Conservation (phyloP, 2,329 filamentous ascomycete genomes). For the Thielaviopsis musarum region DNA sequence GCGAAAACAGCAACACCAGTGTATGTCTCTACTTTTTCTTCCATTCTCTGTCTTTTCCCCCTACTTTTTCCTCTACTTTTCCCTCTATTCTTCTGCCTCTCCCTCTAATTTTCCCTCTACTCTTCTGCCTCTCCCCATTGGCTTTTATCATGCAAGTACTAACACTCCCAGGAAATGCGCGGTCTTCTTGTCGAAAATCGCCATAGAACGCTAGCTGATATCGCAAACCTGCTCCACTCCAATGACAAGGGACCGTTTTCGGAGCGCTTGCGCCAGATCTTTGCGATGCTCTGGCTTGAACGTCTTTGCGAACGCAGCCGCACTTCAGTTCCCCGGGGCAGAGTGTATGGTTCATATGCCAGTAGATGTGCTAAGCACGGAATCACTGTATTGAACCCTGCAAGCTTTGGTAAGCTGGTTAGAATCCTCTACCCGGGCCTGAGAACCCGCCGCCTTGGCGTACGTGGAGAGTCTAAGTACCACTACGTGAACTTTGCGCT, state of each 20-base stretch:
- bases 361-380: conserved; percentile 82
- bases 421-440: conserved; percentile 91
- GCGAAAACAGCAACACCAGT: conserved; percentile 7
- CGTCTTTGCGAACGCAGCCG: conserved; percentile 57
- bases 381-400: conserved; percentile 88
- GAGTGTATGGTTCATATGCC: conserved; percentile 92
- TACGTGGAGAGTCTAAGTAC: conserved; percentile 94
- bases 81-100: too few relatives aligned
- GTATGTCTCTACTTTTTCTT: neutral
- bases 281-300: conserved; percentile 77
- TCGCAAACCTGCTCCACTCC: conserved; percentile 58
- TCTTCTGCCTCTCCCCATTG: too few relatives aligned
- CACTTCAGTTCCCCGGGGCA: conserved; percentile 75
- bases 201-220: conserved; percentile 49
- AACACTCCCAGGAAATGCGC: conserved; percentile 52
- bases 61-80: neutral
- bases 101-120: conserved; percentile 23
- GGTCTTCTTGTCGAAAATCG: conserved; percentile 56
- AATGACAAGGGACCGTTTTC: conserved; percentile 68
- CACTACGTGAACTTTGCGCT: conserved; percentile 65
- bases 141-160: too few relatives aligned
- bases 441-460: conserved; percentile 78
- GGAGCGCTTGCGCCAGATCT: conserved; percentile 69
- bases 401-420: conserved; percentile 94
- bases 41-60: too few relatives aligned